phyloP scores from a whole-genome alignment of 139 green algal species.

The Coelastrella sp. region DNA sequence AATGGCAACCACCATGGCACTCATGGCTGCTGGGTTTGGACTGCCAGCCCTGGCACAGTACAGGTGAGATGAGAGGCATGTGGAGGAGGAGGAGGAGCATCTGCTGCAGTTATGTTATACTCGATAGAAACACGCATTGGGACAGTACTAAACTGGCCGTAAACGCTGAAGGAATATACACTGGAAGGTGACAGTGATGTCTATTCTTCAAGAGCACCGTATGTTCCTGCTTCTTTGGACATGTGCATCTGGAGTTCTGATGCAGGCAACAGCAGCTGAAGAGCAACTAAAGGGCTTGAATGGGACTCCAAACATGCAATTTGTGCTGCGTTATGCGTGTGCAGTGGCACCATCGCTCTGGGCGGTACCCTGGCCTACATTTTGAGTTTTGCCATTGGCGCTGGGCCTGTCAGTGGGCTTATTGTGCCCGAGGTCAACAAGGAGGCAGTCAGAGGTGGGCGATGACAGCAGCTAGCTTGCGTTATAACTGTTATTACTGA shows the following conservation, averaged over 20 bases:
- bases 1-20: slow-evolving; percentile 69
- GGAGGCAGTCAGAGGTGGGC: slow-evolving; percentile 78
- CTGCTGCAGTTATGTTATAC: too few species aligned
- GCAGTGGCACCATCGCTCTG: slow-evolving; percentile 72
- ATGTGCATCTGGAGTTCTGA: too few species aligned
- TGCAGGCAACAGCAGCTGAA: too few species aligned
- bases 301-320: too few species aligned
- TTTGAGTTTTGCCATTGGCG: slow-evolving; percentile 70
- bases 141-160: too few species aligned
- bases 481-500: neutral
- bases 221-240: too few species aligned
- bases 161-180: too few species aligned
- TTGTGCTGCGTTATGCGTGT: neutral
- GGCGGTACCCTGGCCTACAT: slow-evolving; percentile 92
- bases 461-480: neutral
- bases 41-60: slow-evolving; percentile 70
- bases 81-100: too few species aligned
- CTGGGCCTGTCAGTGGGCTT: slow-evolving; percentile 90
- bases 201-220: too few species aligned
- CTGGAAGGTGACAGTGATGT: too few species aligned
- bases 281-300: too few species aligned
- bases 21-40: slow-evolving; percentile 84
- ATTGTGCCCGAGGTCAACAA: slow-evolving; percentile 94
- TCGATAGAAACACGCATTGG: too few species aligned
- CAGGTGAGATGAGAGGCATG: neutral